Percentiles rank a stretch among this genome's conserved stretches.
Evolutionary conservation across 2,329 filamentous ascomycete genomes (phyloP).

Genomic region (Geosmithia putterillii): DNA sequence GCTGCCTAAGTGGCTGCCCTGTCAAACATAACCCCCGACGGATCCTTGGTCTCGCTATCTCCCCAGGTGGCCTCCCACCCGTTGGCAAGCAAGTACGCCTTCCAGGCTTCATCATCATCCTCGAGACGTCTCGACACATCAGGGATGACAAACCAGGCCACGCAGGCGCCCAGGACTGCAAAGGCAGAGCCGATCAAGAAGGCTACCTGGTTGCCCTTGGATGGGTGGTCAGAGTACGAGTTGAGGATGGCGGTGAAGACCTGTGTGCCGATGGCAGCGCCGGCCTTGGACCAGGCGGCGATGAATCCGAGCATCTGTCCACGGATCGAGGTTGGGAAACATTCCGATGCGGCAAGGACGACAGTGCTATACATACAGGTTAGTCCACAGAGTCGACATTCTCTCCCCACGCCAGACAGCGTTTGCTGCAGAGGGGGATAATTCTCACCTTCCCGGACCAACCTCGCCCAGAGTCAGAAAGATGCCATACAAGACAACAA

Average conservation of each 20-base stretch:
- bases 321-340: conserved; percentile 35
- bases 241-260: conserved; percentile 38
- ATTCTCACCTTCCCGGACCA: conserved; percentile 29
- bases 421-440: neutral
- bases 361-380: conserved; percentile 15
- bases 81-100: conserved; percentile 13
- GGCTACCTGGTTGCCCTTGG: conserved; percentile 32
- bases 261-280: conserved; percentile 35
- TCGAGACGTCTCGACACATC: conserved; percentile 13
- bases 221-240: conserved; percentile 21
- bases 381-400: neutral
- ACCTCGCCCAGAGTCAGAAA: conserved; percentile 36
- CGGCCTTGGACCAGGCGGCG: conserved; percentile 33
- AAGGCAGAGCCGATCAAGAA: conserved; percentile 39
- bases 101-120: conserved; percentile 16
- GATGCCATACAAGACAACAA: conserved; percentile 37
- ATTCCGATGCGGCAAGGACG: conserved; percentile 27
- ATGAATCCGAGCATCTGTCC: conserved; percentile 36
- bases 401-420: too few relatives aligned
- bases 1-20: too few relatives aligned
- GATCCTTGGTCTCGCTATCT: conserved; percentile 13
- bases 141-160: conserved; percentile 30
- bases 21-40: conserved; percentile 1
- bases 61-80: conserved; percentile 16
- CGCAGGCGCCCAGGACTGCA: conserved; percentile 28